Evolutionary conservation across 495 filamentous ascomycete species (phyloP), one percentile per base, ranked within the genome.

Genomic region (Copromyces sp.): DNA sequence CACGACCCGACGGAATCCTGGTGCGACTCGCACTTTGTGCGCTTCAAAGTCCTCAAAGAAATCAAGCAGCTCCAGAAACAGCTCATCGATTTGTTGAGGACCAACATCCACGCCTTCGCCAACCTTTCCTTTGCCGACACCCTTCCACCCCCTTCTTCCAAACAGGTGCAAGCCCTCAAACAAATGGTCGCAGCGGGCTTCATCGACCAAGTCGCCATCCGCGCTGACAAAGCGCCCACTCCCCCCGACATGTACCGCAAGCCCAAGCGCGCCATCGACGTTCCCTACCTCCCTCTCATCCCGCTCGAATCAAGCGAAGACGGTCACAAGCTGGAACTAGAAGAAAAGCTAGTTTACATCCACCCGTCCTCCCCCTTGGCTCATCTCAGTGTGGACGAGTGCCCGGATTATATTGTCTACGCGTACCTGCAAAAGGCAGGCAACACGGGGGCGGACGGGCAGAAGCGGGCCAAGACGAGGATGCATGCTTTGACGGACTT

Each of bases 141-240:
- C 47, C 86, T 97, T 0, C 88, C 92, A 7, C 87, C 89, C 3
- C 94, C 94, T 3, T 87, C 88, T 0, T 75, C 88, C 0, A 90
- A 90, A 65, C 91, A 96, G 75, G 79, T 95, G 39, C 91, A 92
- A 74, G 89, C 93, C 1, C 86, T 99, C 9, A 94, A 94, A 77
- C 93, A 97, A 78, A 94, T 98, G 78, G 88, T 93, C 68, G 92
- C 94, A 0, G 92, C 94, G 0, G 96, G 94, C 3, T 99, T 97
- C 84, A 90, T 99, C 75, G 96, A 98, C 83, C 91, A 98, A 72
- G 87, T 99, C 69, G 96, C 96, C 69, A 95, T 98, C 77, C 93
- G 95, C 73, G 93, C 94, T 3, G 94, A 98, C 79, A 84, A 95
- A 11, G 85, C 92, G 0, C 92, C 93, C 4, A 85, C 85, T 20